Conservation (phyloP, 2,329 filamentous ascomycete species). For the Beauveria varroae region DNA sequence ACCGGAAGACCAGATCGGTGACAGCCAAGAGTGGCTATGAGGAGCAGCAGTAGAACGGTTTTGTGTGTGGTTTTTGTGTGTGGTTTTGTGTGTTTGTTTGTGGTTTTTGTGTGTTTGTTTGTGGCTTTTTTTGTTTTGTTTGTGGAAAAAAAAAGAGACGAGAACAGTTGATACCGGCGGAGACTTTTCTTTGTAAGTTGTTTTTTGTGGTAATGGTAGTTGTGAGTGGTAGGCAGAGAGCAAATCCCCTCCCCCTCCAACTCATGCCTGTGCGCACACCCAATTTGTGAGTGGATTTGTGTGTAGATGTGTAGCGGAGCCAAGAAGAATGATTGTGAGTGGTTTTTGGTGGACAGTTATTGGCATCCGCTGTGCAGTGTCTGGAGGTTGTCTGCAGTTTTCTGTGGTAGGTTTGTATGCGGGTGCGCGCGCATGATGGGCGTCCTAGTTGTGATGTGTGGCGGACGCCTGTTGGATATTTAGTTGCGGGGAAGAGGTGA, state of each 20-base stretch:
- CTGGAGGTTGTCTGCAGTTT: background rate
- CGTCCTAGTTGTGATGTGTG: background rate
- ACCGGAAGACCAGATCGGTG: background rate
- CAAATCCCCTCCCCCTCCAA: background rate
- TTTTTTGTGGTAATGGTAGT: background rate
- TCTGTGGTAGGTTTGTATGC: background rate
- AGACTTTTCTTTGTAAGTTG: background rate
- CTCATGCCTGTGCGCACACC: background rate
- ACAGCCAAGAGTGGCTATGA: too few relatives aligned
- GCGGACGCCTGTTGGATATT: background rate
- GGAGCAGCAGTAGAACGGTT: background rate
- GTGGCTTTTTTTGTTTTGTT: background rate
- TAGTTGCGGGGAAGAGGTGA: background rate
- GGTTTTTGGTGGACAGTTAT: background rate
- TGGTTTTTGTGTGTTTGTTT: background rate
- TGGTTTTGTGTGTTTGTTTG: background rate
- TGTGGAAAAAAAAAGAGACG: background rate
- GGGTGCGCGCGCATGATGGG: background rate
- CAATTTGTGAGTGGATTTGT: background rate
- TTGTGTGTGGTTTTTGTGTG: too few relatives aligned
- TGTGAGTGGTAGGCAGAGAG: background rate
- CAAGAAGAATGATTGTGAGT: background rate
- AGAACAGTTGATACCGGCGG: background rate
- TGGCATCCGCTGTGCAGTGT: background rate
- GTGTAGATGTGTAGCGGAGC: background rate